phyloP scores from a whole-genome alignment of 345 rosid species.

The Brassica carinata region DNA sequence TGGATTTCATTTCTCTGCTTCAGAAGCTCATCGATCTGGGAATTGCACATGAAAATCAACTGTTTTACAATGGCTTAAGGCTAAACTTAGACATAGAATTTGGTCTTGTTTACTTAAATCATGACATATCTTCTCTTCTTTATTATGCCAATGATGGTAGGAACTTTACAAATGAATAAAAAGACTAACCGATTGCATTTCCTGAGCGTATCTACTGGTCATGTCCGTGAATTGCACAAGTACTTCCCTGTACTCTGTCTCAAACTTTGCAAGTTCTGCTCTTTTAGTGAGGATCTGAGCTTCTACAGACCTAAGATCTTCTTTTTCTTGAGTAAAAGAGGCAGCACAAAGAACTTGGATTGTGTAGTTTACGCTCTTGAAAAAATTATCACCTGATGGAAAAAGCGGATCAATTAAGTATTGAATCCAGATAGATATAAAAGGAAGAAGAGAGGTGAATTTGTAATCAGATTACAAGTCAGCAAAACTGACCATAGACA shows the following conservation, averaged over 20 bases:
- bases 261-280: conserved; percentile 84
- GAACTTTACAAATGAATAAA: not conserved
- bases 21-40: conserved; percentile 89
- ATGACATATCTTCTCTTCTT: not conserved
- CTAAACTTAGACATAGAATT: too few relatives aligned
- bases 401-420: not conserved
- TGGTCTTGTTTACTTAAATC: not conserved
- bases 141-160: not conserved
- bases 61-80: too few relatives aligned
- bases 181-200: conserved; percentile 88
- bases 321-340: conserved; percentile 73
- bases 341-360: conserved; percentile 87
- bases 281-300: conserved; percentile 83
- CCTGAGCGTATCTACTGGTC: conserved; percentile 89
- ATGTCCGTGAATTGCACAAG: conserved; percentile 84
- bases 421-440: too few relatives aligned
- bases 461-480: conserved; percentile 15
- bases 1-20: conserved; percentile 82
- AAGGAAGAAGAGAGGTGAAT: too few relatives aligned
- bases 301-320: conserved; percentile 82
- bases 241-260: conserved; percentile 94
- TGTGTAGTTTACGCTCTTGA: conserved; percentile 83
- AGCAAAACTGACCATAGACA: conserved; percentile 74
- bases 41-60: not conserved
- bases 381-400: conserved; percentile 93